Conservation (phyloP, 495 filamentous ascomycete genomes). For the Articulospora tetracladia region DNA sequence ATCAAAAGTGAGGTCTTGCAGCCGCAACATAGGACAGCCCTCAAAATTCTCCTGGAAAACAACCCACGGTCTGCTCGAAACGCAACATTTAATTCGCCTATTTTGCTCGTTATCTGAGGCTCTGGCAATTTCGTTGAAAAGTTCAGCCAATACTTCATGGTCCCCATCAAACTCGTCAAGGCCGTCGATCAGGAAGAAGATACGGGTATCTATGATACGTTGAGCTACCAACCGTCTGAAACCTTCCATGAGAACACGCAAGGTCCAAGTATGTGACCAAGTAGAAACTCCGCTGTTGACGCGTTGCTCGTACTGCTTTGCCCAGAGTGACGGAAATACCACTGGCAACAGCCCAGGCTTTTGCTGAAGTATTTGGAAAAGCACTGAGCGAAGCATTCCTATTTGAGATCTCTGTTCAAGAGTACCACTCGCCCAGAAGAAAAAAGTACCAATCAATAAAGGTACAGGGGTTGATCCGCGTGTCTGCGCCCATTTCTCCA, state of each 20-base stretch:
- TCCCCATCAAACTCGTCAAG: slow-evolving; percentile 39
- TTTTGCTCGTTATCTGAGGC: not conserved
- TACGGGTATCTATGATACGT: not conserved
- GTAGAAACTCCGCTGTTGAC: not conserved
- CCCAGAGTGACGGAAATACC: not conserved
- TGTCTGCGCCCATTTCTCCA: slow-evolving; percentile 25
- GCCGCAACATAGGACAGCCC: slow-evolving; percentile 5
- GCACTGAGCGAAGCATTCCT: slow-evolving; percentile 39
- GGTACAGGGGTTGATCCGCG: not conserved
- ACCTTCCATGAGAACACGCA: not conserved
- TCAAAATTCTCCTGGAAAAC: slow-evolving; percentile 34
- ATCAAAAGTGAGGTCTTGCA: slow-evolving; percentile 23
- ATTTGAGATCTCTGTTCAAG: slow-evolving; percentile 36
- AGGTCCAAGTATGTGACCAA: not conserved
- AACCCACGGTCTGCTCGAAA: slow-evolving; percentile 46
- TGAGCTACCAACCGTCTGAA: slow-evolving; percentile 2
- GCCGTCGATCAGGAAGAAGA: slow-evolving; percentile 43
- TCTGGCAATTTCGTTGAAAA: slow-evolving; percentile 12
- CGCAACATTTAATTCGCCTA: slow-evolving; percentile 40
- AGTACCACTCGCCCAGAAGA: slow-evolving; percentile 41
- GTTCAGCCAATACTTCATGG: slow-evolving; percentile 8
- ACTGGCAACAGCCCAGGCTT: slow-evolving; percentile 8
- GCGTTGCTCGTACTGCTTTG: not conserved
- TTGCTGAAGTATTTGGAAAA: slow-evolving; percentile 34
- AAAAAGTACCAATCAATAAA: slow-evolving; percentile 29